A percentile compares a stretch with the other conserved stretches of the same genome.
Evolutionary conservation across 306 rosid genomes (phyloP).

Genomic region (Cucurbita moschata): DNA sequence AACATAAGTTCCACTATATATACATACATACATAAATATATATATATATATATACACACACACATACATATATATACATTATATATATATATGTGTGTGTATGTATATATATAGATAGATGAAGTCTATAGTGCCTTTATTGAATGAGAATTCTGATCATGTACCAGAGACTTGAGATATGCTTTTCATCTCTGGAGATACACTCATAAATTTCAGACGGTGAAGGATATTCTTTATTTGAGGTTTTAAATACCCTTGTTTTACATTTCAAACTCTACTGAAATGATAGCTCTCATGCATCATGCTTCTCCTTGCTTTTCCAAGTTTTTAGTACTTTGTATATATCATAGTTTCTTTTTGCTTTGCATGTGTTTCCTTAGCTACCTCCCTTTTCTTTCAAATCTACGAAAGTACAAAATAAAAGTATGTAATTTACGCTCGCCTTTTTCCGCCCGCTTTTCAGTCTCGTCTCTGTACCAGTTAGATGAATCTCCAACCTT

Average conservation of each 20-base stretch:
- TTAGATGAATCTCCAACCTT: background rate
- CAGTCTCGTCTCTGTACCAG: background rate
- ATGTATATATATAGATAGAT: background rate
- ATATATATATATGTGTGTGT: no score
- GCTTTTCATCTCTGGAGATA: background rate
- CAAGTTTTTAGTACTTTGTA: background rate
- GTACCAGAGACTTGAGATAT: background rate
- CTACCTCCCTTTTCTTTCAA: background rate
- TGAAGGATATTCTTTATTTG: background rate
- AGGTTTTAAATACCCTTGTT: background rate
- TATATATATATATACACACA: no score
- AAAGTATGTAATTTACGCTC: background rate
- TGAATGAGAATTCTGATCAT: background rate
- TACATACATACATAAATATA: background rate
- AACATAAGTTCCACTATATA: background rate
- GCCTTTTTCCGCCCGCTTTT: background rate
- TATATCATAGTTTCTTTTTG: background rate
- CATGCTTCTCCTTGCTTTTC: background rate
- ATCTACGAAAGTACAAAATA: background rate
- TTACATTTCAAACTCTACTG: background rate
- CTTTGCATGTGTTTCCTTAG: background rate
- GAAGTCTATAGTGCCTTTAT: background rate
- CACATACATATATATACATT: no score
- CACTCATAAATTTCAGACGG: background rate
- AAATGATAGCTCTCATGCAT: background rate